phyloP scores from a whole-genome alignment of 2,329 filamentous ascomycete genomes.

The Diaporthe amygdali region DNA sequence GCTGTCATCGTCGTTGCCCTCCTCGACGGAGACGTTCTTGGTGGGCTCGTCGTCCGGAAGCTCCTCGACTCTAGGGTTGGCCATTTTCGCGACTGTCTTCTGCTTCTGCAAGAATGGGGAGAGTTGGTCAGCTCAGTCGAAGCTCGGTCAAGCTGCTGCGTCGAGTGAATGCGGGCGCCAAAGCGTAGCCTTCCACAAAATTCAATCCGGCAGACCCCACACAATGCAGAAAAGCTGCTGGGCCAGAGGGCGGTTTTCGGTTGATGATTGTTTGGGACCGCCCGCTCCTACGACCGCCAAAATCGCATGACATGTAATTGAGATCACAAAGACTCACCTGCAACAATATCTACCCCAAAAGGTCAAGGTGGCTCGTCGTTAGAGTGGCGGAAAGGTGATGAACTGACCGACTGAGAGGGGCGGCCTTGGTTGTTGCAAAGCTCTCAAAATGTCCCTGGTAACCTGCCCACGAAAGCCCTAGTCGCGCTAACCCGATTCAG shows the following conservation, averaged over 20 bases:
- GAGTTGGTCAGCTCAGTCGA: constrained; percentile 32
- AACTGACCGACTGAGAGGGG: constrained; percentile 7
- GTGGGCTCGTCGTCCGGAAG: constrained; percentile 88
- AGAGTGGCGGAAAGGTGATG: constrained; percentile 19
- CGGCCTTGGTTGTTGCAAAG: constrained; percentile 14
- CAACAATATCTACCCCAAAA: constrained; percentile 13
- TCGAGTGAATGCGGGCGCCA: constrained; percentile 3
- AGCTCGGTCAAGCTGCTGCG: constrained; percentile 16
- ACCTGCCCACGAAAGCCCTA: constrained; percentile 27
- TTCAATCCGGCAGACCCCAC: constrained; percentile 20
- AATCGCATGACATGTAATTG: neutral
- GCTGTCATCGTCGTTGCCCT: constrained; percentile 73
- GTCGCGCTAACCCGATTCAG: constrained; percentile 45
- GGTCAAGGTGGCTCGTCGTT: constrained; percentile 10
- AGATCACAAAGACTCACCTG: constrained; percentile 18
- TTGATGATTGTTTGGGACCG: neutral
- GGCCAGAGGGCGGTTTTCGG: constrained; percentile 3
- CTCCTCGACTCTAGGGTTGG: constrained; percentile 98
- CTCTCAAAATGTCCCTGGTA: constrained; percentile 24
- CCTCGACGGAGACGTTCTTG: constrained; percentile 83
- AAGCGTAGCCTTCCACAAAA: constrained; percentile 25
- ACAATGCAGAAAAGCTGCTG: constrained; percentile 22
- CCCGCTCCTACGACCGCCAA: neutral
- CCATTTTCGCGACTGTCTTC: constrained; percentile 66
- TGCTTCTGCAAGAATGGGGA: constrained; percentile 26